These are phyloP conservation scores for Imleria badia DNA, from an alignment of 768 basidiomycete genomes.

Conservation along the genomic window DNA sequence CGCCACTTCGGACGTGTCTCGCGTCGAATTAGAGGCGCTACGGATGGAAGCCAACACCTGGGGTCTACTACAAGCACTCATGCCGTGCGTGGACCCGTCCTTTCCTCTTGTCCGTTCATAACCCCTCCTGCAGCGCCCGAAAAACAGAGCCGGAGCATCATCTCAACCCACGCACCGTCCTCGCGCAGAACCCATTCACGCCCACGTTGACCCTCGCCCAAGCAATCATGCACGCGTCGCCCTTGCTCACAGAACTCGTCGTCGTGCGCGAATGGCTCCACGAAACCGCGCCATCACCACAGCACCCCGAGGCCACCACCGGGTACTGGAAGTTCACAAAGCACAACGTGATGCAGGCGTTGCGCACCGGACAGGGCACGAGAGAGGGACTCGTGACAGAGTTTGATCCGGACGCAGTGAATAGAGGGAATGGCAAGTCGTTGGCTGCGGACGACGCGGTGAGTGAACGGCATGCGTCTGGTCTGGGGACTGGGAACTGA, in stretches of 20 bases:
- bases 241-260: slow-evolving; percentile 70
- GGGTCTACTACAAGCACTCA: slow-evolving; percentile 73
- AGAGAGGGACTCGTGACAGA: slow-evolving; percentile 56
- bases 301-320: slow-evolving; percentile 68
- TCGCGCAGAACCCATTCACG: slow-evolving; percentile 77
- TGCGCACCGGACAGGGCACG: slow-evolving; percentile 47
- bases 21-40: slow-evolving; percentile 59
- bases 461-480: slow-evolving; percentile 24
- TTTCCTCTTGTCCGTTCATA: not conserved
- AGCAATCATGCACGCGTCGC: slow-evolving; percentile 65
- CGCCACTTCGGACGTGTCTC: slow-evolving; percentile 36
- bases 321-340: slow-evolving; percentile 88
- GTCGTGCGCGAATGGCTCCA: slow-evolving; percentile 89
- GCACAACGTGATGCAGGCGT: slow-evolving; percentile 63
- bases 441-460: slow-evolving; percentile 81
- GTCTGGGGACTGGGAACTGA: not conserved
- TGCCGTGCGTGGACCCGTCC: slow-evolving; percentile 53
- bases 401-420: slow-evolving; percentile 82
- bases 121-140: slow-evolving; percentile 48
- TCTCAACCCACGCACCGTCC: slow-evolving; percentile 52
- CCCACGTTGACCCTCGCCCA: slow-evolving; percentile 76
- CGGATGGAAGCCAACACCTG: slow-evolving; percentile 81
- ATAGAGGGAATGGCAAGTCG: slow-evolving; percentile 53
- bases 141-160: slow-evolving; percentile 54
- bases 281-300: slow-evolving; percentile 63